Percentiles rank a stretch among this genome's conserved stretches.
Evolutionary conservation across 108 stramenopile species (phyloP).

Genomic region (Cylindrotheca closterium): DNA sequence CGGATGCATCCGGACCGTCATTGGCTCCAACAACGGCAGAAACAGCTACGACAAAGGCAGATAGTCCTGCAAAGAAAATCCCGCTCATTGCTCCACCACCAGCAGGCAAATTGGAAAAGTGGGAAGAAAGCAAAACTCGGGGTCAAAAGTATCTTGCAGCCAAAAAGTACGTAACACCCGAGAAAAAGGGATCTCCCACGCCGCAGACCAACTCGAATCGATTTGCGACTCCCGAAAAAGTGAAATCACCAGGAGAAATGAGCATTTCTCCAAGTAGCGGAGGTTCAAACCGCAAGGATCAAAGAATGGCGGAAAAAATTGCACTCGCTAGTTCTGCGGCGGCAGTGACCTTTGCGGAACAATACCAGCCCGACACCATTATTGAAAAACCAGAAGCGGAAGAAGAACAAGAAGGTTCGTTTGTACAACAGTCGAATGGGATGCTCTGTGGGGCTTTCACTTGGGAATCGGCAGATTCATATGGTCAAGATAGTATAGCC

Average conservation of each 20-base stretch:
- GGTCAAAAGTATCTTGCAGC: conserved; percentile 15
- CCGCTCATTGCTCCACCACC: conserved; percentile 58
- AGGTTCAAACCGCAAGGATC: conserved; percentile 13
- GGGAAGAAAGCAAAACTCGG: conserved; percentile 43
- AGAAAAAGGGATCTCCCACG: neutral
- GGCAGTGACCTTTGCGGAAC: conserved; percentile 55
- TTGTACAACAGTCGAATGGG: neutral
- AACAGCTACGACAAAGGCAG: conserved; percentile 24
- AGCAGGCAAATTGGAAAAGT: conserved; percentile 59
- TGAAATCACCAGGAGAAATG: conserved; percentile 3
- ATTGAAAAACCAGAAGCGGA: conserved; percentile 1
- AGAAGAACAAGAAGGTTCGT: neutral
- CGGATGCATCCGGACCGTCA: conserved; percentile 4
- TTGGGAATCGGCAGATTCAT: neutral
- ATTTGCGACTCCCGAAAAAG: neutral
- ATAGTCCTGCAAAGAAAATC: conserved; percentile 15
- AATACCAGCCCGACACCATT: conserved; percentile 2
- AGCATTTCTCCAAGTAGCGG: conserved; percentile 13
- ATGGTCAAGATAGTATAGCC: conserved; percentile 2
- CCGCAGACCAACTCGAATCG: neutral
- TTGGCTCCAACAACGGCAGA: conserved; percentile 31
- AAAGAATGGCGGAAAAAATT: conserved; percentile 64
- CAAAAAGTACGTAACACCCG: conserved; percentile 1
- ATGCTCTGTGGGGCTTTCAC: neutral
- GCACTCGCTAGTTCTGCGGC: conserved; percentile 70